Evolutionary conservation across 164 flowering plant genomes (phyloP).

Genomic region (Stephania yunnanensis): DNA sequence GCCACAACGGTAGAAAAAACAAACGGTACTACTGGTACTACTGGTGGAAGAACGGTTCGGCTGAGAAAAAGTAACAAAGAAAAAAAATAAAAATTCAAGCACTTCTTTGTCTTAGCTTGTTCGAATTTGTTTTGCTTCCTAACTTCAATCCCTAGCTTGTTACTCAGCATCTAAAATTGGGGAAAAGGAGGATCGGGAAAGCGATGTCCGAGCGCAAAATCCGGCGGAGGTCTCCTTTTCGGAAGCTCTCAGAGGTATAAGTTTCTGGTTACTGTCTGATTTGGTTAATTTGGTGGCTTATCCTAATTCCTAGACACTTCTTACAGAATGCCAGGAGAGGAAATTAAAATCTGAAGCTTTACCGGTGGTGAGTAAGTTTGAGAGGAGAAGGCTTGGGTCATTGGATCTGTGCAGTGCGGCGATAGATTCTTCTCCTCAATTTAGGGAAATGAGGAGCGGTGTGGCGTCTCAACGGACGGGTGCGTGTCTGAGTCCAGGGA

Average conservation of each 20-base stretch:
- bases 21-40: conserved; percentile 36
- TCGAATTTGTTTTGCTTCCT: conserved; percentile 15
- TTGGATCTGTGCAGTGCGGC: conserved; percentile 52
- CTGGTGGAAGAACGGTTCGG: conserved; percentile 1
- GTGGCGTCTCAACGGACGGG: conserved; percentile 32
- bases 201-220: conserved; percentile 27
- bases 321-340: conserved; percentile 62
- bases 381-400: conserved; percentile 56
- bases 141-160: too few relatives aligned
- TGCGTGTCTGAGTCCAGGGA: conserved; percentile 74
- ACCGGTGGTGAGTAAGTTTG: conserved; percentile 29
- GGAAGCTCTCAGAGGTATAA: conserved; percentile 63
- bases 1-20: conserved; percentile 21
- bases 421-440: conserved; percentile 45
- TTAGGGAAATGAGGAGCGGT: conserved; percentile 44
- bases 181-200: conserved; percentile 23
- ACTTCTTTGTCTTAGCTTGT: neutral
- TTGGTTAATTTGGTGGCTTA: neutral
- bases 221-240: conserved; percentile 71
- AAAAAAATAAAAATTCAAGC: neutral
- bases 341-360: conserved; percentile 53
- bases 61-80: conserved; percentile 1
- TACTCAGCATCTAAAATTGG: neutral
- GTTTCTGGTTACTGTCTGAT: neutral
- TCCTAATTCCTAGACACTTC: neutral